These are phyloP conservation scores for Alliaria petiolata DNA, from an alignment of 345 rosid genomes.

Conservation along the genomic window DNA sequence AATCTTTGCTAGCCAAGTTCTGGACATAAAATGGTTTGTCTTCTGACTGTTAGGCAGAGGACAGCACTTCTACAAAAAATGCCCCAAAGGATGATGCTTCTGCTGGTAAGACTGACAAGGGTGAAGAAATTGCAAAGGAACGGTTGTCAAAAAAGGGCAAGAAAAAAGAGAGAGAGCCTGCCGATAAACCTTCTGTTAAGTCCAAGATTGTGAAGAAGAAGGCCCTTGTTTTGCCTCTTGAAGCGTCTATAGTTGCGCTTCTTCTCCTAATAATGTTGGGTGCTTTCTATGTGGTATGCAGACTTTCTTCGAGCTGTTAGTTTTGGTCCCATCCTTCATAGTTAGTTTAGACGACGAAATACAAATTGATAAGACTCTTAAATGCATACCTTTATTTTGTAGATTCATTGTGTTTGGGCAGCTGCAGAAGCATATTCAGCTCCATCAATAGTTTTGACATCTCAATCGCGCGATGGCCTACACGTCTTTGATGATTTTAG, in stretches of 20 bases:
- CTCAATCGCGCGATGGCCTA: conserved; percentile 68
- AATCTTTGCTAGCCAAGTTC: conserved; percentile 18
- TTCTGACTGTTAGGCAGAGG: conserved; percentile 58
- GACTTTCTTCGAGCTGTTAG: not conserved
- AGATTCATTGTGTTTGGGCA: conserved; percentile 99
- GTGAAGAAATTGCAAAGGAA: conserved; percentile 49
- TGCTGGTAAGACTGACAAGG: conserved; percentile 45
- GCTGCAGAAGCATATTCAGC: conserved; percentile 99
- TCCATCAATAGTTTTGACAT: conserved; percentile 92
- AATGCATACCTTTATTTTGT: conserved; percentile 23
- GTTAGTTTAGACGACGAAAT: conserved; percentile 1
- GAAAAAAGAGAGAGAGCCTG: conserved; percentile 63
- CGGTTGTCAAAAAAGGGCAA: conserved; percentile 58
- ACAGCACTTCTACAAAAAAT: conserved; percentile 36
- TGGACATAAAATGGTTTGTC: conserved; percentile 22
- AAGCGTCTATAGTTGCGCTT: conserved; percentile 72
- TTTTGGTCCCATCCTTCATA: not conserved
- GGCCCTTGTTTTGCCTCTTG: conserved; percentile 84
- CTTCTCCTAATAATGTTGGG: conserved; percentile 85
- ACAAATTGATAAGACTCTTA: not conserved
- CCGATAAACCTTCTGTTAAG: conserved; percentile 51
- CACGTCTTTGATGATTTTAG: conserved; percentile 99
- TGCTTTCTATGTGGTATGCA: conserved; percentile 93
- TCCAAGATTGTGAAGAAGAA: conserved; percentile 58
- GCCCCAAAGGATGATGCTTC: conserved; percentile 37